A percentile compares a stretch with the other conserved stretches of the same genome.
Conservation (phyloP, 768 basidiomycete species). For the Collybiopsis confluens region DNA sequence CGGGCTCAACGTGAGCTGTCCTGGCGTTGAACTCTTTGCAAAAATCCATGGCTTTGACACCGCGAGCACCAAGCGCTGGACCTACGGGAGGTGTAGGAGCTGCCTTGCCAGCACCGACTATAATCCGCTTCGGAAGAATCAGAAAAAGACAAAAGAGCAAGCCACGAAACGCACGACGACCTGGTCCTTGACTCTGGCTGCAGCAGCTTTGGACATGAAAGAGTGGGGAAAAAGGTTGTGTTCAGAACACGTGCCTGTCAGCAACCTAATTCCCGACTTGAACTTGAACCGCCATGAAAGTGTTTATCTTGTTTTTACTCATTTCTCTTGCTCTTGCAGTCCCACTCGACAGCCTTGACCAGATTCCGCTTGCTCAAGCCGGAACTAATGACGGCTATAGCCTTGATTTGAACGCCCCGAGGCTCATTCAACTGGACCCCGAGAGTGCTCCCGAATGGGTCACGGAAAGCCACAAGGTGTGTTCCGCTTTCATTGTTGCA, state of each 20-base stretch:
- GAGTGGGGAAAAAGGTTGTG: background rate
- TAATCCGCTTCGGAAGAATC: constrained; percentile 55
- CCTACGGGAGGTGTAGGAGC: constrained; percentile 95
- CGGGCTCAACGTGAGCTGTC: constrained; percentile 81
- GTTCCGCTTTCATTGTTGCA: constrained; percentile 3
- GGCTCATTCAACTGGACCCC: constrained; percentile 75
- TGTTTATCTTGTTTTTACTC: background rate
- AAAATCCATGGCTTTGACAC: constrained; percentile 99
- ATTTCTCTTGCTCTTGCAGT: constrained; percentile 31
- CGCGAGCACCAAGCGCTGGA: constrained; percentile 94
- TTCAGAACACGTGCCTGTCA: background rate
- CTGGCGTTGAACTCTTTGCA: constrained; percentile 99
- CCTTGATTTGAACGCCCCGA: constrained; percentile 65
- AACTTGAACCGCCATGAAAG: constrained; percentile 10
- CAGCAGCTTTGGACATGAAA: constrained; percentile 61
- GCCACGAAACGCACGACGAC: constrained; percentile 57
- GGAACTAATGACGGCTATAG: constrained; percentile 44
- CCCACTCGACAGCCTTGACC: constrained; percentile 30
- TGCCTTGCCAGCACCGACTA: constrained; percentile 91
- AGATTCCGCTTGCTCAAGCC: constrained; percentile 30
- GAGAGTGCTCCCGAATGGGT: constrained; percentile 66
- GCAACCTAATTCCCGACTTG: background rate
- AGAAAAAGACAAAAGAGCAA: constrained; percentile 11
- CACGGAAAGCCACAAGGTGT: constrained; percentile 86
- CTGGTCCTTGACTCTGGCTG: constrained; percentile 60